Evolutionary conservation across 495 filamentous ascomycete genomes (phyloP).

Genomic region (Penicillium ochrochloron): DNA sequence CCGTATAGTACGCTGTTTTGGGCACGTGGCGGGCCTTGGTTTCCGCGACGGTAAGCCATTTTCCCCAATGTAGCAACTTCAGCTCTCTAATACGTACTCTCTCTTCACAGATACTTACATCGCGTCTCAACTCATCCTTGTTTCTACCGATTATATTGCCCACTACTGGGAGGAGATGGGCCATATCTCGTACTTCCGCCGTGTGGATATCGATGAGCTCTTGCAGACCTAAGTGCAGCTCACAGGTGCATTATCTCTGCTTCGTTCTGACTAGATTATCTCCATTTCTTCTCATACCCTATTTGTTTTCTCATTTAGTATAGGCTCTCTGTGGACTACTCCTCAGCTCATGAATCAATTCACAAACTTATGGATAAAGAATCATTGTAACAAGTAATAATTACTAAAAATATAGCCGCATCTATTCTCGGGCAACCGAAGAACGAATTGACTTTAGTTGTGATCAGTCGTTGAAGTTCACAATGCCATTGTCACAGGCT

Average conservation of each 20-base stretch:
- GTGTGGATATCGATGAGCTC: slow-evolving; percentile 80
- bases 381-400: background rate
- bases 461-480: background rate
- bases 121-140: slow-evolving; percentile 73
- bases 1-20: slow-evolving; percentile 72
- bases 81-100: background rate
- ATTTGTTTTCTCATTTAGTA: background rate
- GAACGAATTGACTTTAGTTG: background rate
- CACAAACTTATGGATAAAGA: background rate
- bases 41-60: slow-evolving; percentile 68
- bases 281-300: slow-evolving; percentile 18
- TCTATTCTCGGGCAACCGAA: background rate
- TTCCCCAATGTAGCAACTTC: background rate
- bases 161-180: slow-evolving; percentile 82
- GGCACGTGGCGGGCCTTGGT: slow-evolving; percentile 73
- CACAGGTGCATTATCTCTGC: background rate
- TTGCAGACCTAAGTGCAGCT: slow-evolving; percentile 56
- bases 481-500: background rate
- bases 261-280: background rate
- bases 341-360: background rate
- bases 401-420: background rate
- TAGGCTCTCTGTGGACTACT: background rate
- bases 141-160: slow-evolving; percentile 75
- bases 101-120: slow-evolving; percentile 67
- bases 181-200: slow-evolving; percentile 78